Conservation (phyloP, 129 eudicot genomes). For the Chrysanthemum makinoi region DNA sequence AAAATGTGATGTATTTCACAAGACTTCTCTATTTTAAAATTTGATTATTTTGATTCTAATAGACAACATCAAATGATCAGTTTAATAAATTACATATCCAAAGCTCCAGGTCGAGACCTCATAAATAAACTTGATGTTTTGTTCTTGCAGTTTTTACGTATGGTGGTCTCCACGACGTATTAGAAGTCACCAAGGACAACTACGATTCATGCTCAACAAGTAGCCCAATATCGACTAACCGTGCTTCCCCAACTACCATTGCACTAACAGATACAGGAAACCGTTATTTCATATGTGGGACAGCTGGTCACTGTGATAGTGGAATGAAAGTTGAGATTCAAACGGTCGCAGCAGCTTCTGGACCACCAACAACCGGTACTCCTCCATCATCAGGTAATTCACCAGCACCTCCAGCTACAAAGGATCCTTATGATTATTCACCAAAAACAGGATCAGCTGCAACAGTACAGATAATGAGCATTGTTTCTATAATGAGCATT, state of each 20-base stretch:
- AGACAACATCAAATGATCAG: too few relatives aligned
- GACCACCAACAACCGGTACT: constrained; percentile 34
- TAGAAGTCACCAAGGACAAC: constrained; percentile 53
- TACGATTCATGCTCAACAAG: constrained; percentile 50
- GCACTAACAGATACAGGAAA: constrained; percentile 50
- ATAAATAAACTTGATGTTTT: constrained; percentile 2
- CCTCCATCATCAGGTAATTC: constrained; percentile 30
- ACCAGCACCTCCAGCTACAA: constrained; percentile 18
- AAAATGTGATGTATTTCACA: background rate
- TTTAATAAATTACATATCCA: too few relatives aligned
- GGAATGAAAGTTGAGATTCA: constrained; percentile 72
- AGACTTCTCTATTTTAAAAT: background rate
- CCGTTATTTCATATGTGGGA: constrained; percentile 78
- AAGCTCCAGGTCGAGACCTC: too few relatives aligned
- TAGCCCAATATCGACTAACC: constrained; percentile 26
- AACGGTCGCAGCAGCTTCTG: constrained; percentile 41
- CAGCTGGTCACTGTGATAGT: constrained; percentile 55
- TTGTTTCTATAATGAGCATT: constrained; percentile 28
- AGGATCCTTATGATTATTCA: too few relatives aligned
- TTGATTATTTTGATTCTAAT: too few relatives aligned
- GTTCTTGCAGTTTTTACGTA: constrained; percentile 58
- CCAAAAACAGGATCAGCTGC: constrained; percentile 35
- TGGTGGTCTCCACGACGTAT: constrained; percentile 44
- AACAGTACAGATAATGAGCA: constrained; percentile 22
- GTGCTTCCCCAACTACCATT: constrained; percentile 38